phyloP scores from a whole-genome alignment of 805 yeast species.

The Kluyveromyces siamensis region DNA sequence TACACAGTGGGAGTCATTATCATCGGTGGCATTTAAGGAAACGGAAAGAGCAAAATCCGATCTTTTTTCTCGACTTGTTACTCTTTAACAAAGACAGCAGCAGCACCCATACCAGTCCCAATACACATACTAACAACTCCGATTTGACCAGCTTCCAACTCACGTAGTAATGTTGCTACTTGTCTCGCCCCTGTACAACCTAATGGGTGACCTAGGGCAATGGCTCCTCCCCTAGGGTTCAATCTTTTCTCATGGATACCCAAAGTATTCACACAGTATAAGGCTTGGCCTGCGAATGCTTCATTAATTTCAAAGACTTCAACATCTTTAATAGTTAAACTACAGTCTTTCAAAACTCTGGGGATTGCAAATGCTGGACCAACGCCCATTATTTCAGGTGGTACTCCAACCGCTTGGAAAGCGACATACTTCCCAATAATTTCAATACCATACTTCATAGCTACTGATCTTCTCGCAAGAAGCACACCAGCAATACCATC shows the following conservation, averaged over 20 bases:
- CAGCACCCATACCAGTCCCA: slow-evolving; percentile 99
- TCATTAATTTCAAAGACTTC: slow-evolving; percentile 84
- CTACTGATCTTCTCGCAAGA: slow-evolving; percentile 77
- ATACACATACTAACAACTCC: slow-evolving; percentile 96
- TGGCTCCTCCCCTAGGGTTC: slow-evolving; percentile 94
- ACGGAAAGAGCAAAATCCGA: slow-evolving; percentile 10
- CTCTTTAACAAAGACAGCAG: slow-evolving; percentile 76
- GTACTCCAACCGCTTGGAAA: slow-evolving; percentile 81
- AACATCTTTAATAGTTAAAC: slow-evolving; percentile 55
- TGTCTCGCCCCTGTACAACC: slow-evolving; percentile 92
- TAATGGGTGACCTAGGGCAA: slow-evolving; percentile 91
- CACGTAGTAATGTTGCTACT: slow-evolving; percentile 77
- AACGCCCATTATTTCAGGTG: slow-evolving; percentile 96
- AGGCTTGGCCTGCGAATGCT: slow-evolving; percentile 93
- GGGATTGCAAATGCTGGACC: slow-evolving; percentile 98
- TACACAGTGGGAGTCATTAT: slow-evolving; percentile 11
- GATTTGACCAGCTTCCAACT: slow-evolving; percentile 67
- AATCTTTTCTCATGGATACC: slow-evolving; percentile 64
- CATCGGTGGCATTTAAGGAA: slow-evolving; percentile 8
- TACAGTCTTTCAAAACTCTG: slow-evolving; percentile 53
- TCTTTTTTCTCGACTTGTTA: slow-evolving; percentile 27
- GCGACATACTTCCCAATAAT: slow-evolving; percentile 74
- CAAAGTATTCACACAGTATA: slow-evolving; percentile 59
- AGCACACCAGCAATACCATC: slow-evolving; percentile 94
- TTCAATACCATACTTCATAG: slow-evolving; percentile 61